Percentiles rank a stretch among this genome's conserved stretches.
phyloP scores from a whole-genome alignment of 1,284 basidiomycete genomes.

The Puccinia novopanici region DNA sequence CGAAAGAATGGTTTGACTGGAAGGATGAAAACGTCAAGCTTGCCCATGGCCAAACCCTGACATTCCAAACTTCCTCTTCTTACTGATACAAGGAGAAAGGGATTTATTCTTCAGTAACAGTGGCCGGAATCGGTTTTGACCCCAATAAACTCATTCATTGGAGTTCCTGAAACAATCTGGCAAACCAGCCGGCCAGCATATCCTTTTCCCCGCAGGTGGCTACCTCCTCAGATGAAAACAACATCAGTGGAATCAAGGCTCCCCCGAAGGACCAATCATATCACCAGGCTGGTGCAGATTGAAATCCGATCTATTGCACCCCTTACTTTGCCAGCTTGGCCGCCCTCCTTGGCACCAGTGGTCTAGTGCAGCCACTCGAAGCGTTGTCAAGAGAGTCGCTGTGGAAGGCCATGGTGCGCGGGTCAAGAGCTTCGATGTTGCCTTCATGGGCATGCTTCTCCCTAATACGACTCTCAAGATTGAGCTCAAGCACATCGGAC shows the following conservation, averaged over 20 bases:
- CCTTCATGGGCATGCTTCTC: conserved; percentile 95
- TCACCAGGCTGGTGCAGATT: conserved; percentile 93
- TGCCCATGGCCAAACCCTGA: conserved; percentile 75
- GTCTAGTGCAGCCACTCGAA: conserved; percentile 90
- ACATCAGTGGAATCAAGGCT: conserved; percentile 57
- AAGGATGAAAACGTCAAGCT: conserved; percentile 78
- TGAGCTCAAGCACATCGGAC: conserved; percentile 83
- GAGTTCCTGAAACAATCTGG: conserved; percentile 92
- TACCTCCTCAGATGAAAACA: conserved; percentile 68
- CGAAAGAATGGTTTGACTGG: conserved; percentile 99
- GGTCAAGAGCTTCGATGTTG: conserved; percentile 84
- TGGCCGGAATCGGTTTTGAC: conserved; percentile 60
- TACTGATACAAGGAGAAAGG: conserved; percentile 88
- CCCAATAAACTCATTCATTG: conserved; percentile 70
- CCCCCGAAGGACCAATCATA: conserved; percentile 88
- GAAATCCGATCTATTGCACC: conserved; percentile 96
- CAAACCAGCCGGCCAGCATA: conserved; percentile 71
- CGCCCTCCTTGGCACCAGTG: conserved; percentile 95
- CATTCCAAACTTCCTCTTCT: conserved; percentile 84
- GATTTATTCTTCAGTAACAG: conserved; percentile 77
- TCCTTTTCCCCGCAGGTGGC: conserved; percentile 78
- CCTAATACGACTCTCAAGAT: too few species aligned
- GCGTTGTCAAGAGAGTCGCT: conserved; percentile 88
- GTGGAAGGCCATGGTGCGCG: conserved; percentile 89
- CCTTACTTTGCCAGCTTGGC: too few species aligned